Base-by-base conservation (phyloP, 2,329 filamentous ascomycete species). In the Pseudocercospora eumusae region DNA sequence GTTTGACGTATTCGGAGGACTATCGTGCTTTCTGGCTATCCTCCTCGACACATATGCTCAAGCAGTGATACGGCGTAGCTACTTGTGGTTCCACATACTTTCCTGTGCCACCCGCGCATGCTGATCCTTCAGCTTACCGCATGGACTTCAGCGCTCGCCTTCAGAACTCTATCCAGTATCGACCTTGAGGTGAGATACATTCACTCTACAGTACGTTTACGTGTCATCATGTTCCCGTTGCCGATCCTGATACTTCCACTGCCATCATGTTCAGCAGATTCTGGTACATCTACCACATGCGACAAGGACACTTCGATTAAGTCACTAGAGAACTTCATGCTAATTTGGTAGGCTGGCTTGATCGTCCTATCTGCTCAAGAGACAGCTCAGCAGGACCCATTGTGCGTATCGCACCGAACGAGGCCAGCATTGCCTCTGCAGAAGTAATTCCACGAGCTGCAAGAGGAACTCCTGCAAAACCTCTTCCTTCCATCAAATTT, bases 331-430 rank as follows among this genome's bases (percentile, higher is more conserved):
- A 20, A 5, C 42, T 70, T 62, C 90, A 93, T 77, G 82, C 85
- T 76, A 84, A 68, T 79, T 88, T 23, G 90, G 90, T 36, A 36
- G 13, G 33, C 15, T 36, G 5, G 31, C 5, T 36, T 36, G 13
- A 36, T 13, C 33, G 1, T 36, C 1, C 15, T 36, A n/a, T 3
- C 33, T 15, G 13, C 11, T 2, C 3, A 8, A 11, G 13, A n/a
- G 33, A 36, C 6, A n/a, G 13, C 11, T 2, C 11, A 36, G 33
- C 33, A 36, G 33, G 33, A 0, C 85, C 86, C 1, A 75, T 93
- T 0, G 85, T 93, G 21, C 83, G 90, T 21, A 88, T 93, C 67
- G 86, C 88, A 67, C 90, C 90, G 0, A 85, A 90, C 68, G 90
- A 93, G 68, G 81, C 75, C n/a, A 23, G 18, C n/a, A 20, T 20